A percentile compares a stretch with the other conserved stretches of the same genome.
phyloP scores from a whole-genome alignment of 225 moss, liverwort and hornwort species.

The Polytrichum commune region DNA sequence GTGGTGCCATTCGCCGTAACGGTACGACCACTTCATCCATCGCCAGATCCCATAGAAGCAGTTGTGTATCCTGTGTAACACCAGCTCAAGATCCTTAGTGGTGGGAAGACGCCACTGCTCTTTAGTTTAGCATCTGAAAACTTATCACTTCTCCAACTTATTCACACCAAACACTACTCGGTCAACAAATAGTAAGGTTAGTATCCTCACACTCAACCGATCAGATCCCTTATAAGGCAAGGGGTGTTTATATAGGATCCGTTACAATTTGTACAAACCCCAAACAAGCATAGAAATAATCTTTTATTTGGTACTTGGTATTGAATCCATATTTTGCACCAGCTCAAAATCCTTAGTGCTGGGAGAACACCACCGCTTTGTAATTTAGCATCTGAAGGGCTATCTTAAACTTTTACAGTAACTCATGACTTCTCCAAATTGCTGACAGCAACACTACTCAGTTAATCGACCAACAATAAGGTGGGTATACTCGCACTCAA shows the following conservation, averaged over 20 bases:
- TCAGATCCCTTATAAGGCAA: no score
- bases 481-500: background rate
- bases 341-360: constrained; percentile 11
- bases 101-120: background rate
- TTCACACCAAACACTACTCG: background rate
- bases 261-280: no score
- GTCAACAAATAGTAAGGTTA: constrained; percentile 3
- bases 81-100: constrained; percentile 9
- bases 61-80: constrained; percentile 79
- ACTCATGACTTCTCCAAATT: background rate
- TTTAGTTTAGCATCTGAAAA: background rate
- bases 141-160: background rate
- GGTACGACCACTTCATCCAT: constrained; percentile 99
- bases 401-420: background rate
- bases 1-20: constrained; percentile 68
- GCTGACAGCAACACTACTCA: background rate
- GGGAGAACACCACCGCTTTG: no score
- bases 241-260: no score
- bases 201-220: background rate
- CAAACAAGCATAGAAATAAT: no score
- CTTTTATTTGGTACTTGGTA: no score
- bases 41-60: constrained; percentile 93
- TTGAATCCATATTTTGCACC: constrained; percentile 4
- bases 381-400: no score
- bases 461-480: background rate